phyloP scores from a whole-genome alignment of 1,139 yeast genomes.

The Saccharomycopsis hybrid region DNA sequence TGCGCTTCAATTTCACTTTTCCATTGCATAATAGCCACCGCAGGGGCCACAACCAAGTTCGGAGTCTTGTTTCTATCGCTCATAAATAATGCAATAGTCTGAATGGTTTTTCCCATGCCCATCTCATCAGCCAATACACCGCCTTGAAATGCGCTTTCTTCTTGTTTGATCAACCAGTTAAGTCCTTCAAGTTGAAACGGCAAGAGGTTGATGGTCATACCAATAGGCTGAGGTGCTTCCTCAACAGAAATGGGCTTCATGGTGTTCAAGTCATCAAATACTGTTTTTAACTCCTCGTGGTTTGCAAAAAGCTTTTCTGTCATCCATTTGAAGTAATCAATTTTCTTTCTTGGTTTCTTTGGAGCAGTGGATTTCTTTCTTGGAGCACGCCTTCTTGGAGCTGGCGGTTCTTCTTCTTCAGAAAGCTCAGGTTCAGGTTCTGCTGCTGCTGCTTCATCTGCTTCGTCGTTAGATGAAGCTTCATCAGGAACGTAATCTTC shows the following conservation, averaged over 20 bases:
- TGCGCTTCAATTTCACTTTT: constrained; percentile 83
- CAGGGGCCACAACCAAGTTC: constrained; percentile 89
- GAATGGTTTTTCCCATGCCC: constrained; percentile 99
- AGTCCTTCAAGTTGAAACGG: constrained; percentile 95
- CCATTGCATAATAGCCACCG: constrained; percentile 98
- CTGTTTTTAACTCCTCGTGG: constrained; percentile 72
- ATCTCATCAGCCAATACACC: constrained; percentile 98
- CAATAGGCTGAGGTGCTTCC: constrained; percentile 70
- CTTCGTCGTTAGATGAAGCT: constrained; percentile 26
- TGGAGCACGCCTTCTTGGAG: constrained; percentile 24
- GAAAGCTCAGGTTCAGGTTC: constrained; percentile 23
- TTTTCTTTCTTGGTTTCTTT: constrained; percentile 45
- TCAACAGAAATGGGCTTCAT: constrained; percentile 45
- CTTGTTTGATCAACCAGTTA: constrained; percentile 82
- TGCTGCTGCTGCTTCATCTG: constrained; percentile 15
- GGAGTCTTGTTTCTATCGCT: constrained; percentile 61
- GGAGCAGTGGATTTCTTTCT: constrained; percentile 26
- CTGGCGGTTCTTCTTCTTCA: constrained; percentile 7
- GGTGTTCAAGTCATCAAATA: constrained; percentile 58
- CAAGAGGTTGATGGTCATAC: constrained; percentile 63
- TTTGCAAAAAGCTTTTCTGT: constrained; percentile 59
- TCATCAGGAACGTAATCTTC: constrained; percentile 22
- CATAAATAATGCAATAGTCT: constrained; percentile 83
- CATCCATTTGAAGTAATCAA: constrained; percentile 57
- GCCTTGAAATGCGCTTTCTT: constrained; percentile 70